phyloP scores from a whole-genome alignment of 129 eudicot species.

The Mikania micrantha region DNA sequence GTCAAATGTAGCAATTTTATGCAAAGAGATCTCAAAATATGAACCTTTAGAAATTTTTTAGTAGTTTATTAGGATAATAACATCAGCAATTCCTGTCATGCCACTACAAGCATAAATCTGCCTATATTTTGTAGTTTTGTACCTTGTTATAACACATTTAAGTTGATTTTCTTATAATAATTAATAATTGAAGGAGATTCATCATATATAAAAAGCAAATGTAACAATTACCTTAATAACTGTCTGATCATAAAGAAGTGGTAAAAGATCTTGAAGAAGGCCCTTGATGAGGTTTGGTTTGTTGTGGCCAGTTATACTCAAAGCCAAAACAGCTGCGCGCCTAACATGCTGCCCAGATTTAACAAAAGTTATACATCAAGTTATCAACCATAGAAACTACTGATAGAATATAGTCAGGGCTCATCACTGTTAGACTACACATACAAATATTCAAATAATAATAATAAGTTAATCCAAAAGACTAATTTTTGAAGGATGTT shows the following conservation, averaged over 20 bases:
- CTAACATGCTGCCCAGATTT: constrained; percentile 81
- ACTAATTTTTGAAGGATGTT: not conserved
- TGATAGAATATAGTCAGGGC: not conserved
- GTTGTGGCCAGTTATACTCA: constrained; percentile 96
- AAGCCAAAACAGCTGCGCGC: constrained; percentile 97
- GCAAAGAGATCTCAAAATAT: not conserved
- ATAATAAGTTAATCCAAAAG: not conserved
- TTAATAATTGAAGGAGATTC: not conserved
- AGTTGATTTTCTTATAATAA: not conserved
- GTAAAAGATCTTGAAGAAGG: constrained; percentile 83
- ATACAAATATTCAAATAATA: not conserved
- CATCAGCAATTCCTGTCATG: not conserved
- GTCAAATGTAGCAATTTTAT: not conserved
- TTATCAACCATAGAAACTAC: not conserved
- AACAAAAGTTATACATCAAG: not conserved
- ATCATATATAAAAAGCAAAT: not conserved
- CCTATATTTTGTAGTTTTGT: not conserved
- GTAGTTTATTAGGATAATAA: not conserved
- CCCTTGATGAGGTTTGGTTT: constrained; percentile 91
- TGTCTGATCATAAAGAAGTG: constrained; percentile 95
- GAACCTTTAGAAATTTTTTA: not conserved
- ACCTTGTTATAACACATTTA: not conserved
- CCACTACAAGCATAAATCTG: not conserved
- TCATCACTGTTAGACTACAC: not conserved
- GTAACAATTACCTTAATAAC: constrained; percentile 61